A percentile compares a stretch with the other conserved stretches of the same genome.
phyloP scores from a whole-genome alignment of 148 eudicot species.

The Persicaria maculosa region DNA sequence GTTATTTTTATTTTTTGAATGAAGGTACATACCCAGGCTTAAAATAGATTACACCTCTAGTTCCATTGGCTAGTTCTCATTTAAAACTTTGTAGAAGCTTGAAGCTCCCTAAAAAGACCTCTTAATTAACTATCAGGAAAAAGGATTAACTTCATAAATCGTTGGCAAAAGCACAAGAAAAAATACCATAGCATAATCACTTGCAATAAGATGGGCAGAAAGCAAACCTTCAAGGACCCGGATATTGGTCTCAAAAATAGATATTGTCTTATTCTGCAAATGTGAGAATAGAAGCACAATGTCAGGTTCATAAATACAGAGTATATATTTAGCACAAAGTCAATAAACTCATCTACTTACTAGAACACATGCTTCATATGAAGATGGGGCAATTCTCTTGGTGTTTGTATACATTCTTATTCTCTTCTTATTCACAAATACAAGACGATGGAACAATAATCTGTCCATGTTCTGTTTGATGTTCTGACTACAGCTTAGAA shows the following conservation, averaged over 20 bases:
- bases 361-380: too few species aligned
- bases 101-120: conserved; percentile 1
- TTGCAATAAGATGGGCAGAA: conserved; percentile 98
- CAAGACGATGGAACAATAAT: too few species aligned
- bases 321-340: too few species aligned
- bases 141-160: not conserved
- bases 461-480: too few species aligned
- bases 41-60: not conserved
- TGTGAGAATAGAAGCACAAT: conserved; percentile 11
- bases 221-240: conserved; percentile 94
- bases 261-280: conserved; percentile 97
- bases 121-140: not conserved
- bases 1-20: not conserved
- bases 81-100: not conserved
- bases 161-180: conserved; percentile 10
- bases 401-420: too few species aligned
- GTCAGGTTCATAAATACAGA: conserved; percentile 5
- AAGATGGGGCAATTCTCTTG: too few species aligned
- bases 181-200: conserved; percentile 93
- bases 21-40: not conserved
- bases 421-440: too few species aligned
- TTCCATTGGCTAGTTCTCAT: not conserved
- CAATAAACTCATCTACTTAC: too few species aligned
- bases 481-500: too few species aligned
- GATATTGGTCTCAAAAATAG: conserved; percentile 90